A percentile compares a stretch with the other conserved stretches of the same genome.
phyloP scores from a whole-genome alignment of 2,329 filamentous ascomycete species.

The Aureobasidium sp. region DNA sequence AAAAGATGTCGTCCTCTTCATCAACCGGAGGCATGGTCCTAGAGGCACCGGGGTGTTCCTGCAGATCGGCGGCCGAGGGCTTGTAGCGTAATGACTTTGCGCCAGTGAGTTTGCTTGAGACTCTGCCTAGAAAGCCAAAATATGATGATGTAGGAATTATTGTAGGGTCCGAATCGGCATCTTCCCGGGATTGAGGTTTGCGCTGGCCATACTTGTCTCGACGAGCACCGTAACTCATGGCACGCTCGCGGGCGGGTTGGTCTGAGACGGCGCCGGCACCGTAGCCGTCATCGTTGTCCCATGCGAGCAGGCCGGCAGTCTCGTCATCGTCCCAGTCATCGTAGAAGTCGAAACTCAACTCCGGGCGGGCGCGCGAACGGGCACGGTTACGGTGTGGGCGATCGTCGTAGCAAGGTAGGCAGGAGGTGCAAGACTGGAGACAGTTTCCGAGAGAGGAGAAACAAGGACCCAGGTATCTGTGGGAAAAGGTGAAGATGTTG shows the following conservation, averaged over 20 bases:
- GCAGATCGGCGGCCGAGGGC: slow-evolving; percentile 82
- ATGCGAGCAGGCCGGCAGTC: slow-evolving; percentile 60
- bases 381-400: slow-evolving; percentile 64
- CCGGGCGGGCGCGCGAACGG: slow-evolving; percentile 54
- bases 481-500: slow-evolving; percentile 80
- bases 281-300: slow-evolving; percentile 64
- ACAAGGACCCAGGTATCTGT: slow-evolving; percentile 78
- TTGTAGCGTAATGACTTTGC: slow-evolving; percentile 74
- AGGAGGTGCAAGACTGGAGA: slow-evolving; percentile 62
- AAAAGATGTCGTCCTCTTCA: slow-evolving; percentile 40
- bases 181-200: slow-evolving; percentile 48
- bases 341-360: slow-evolving; percentile 93
- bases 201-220: slow-evolving; percentile 42
- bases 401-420: slow-evolving; percentile 69
- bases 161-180: slow-evolving; percentile 62
- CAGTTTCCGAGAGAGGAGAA: slow-evolving; percentile 59
- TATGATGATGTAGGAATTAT: slow-evolving; percentile 84
- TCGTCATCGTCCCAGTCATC: slow-evolving; percentile 83
- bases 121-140: slow-evolving; percentile 72
- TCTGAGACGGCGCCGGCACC: slow-evolving; percentile 23
- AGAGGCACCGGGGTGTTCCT: slow-evolving; percentile 68
- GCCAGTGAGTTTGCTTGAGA: slow-evolving; percentile 74
- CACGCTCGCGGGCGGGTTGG: slow-evolving; percentile 66
- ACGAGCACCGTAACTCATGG: slow-evolving; percentile 84
- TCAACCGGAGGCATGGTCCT: slow-evolving; percentile 52